Base-by-base conservation (phyloP, 805 yeast species). In the Pichia insulana region DNA sequence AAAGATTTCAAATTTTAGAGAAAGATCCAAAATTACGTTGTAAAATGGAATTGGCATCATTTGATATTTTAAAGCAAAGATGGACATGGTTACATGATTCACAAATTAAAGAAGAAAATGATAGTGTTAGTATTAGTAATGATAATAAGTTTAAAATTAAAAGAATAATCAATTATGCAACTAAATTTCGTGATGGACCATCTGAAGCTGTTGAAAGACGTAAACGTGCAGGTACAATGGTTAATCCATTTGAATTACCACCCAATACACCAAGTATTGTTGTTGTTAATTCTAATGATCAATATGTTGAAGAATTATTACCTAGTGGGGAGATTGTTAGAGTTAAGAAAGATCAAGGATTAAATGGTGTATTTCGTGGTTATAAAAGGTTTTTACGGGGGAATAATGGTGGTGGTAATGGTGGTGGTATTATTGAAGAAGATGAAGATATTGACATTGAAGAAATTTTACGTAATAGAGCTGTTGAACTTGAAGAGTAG, bases 1-100 rank as follows among this genome's bases (percentile, higher is more conserved):
- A 86, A 45, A 63, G 76, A 15, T 92, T 87, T 65, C 87, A 83
- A 51, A 67, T 76, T 15, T 69, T 84, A 42, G 98, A 92, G 60
- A 76, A 76, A 54, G 83, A 80, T 53, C 63, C 74, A 15, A 74
- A 69, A 11, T 65, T 89, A 54, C 71, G 92, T 52, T 73, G 74
- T 48, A 69, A 73, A 34, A 70, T 92, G 52, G 97, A 92, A 59
- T 60, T 73, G 25, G 80, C 73, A 34, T 81, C 97, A 0, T 80
- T 70, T 53, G 68, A 68, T 22, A 94, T 88, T 49, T 69, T 92
- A 59, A 65, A 71, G 39, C 92, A 84, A 57, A 81, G 94, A 2
- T 83, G 94, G 95, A 71, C 72, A 4, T 78, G 82, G 76, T 46
- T 57, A 41, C 67, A 63, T 40, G 64, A 63, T 32, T 58, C 64